Evolutionary conservation across 257 asterid species (phyloP), one percentile per base, ranked within the genome.

Genomic region (Gynochthodes officinalis): DNA sequence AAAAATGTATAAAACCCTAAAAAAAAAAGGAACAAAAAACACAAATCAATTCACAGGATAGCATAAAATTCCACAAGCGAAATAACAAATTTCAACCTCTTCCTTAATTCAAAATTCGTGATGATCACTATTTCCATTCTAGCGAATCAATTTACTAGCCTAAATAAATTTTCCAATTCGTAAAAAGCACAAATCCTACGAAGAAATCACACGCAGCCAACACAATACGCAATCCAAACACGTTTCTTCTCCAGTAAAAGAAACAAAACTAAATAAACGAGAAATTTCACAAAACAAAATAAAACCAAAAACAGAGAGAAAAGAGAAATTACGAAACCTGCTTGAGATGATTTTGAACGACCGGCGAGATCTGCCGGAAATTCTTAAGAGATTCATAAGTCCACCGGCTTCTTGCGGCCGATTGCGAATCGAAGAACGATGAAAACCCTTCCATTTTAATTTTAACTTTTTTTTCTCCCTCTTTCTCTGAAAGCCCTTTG

Each of bases 271-370:
- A 4, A 30, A 61, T 32, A 14, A 40, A 32, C n/a, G 16, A 60
- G 0, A 32, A 33, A 61, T 16, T 28, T 61, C 21, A 71, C 0
- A 39, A 11, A 44, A 27, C 12, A 28, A 50, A 15, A 35, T 4
- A 30, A 63, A 33, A 73, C 72, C 30, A 44, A n/a, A 0, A 23
- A 28, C 37, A 7, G 21, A 27, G 52, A 30, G 1, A 39, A 4
- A 61, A 7, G 19, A 32, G 16, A 43, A 60, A 1, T 7, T 6
- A 39, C 32, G 4, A 1, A 42, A 88, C 98, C 98, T 87, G 88
- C 67, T 90, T 90, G 75, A 95, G 99, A 84, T 95, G 99, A 63
- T 80, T 77, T 67, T 95, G 99, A 75, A 95, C 99, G 65, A 70
- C 77, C 16, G 97, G 96, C 18, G 99, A 92, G 72, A 92, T 95